Percentiles rank a stretch among this genome's conserved stretches.
phyloP scores from a whole-genome alignment of 2,329 filamentous ascomycete species.

The Claviceps citrina region DNA sequence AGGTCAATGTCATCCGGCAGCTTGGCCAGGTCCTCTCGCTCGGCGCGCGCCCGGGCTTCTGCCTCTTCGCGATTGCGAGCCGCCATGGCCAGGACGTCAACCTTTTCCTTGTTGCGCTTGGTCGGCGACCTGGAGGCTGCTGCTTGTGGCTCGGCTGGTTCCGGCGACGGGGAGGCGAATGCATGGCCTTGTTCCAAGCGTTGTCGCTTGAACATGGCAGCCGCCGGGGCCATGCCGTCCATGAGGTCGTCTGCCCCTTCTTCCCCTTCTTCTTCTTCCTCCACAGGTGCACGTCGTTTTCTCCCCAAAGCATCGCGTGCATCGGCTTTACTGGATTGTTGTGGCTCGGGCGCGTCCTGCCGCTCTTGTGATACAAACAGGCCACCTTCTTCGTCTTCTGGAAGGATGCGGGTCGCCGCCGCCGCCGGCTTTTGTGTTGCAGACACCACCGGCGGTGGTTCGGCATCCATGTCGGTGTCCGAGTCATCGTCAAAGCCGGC shows the following conservation, averaged over 20 bases:
- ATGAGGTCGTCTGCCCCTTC: conserved; percentile 49
- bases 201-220: conserved; percentile 64
- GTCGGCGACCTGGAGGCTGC: conserved; percentile 4
- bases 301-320: conserved; percentile 17
- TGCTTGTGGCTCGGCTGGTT: conserved; percentile 11
- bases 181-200: conserved; percentile 45
- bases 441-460: conserved; percentile 4
- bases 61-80: conserved; percentile 47
- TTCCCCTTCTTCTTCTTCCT: no score
- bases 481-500: conserved; percentile 49
- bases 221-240: conserved; percentile 59
- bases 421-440: conserved; percentile 2
- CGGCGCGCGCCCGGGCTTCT: conserved; percentile 43
- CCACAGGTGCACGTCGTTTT: conserved; percentile 31
- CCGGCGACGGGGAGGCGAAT: conserved; percentile 18
- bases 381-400: conserved; percentile 23
- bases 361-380: conserved; percentile 42
- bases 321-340: conserved; percentile 11
- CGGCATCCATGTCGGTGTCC: conserved; percentile 21
- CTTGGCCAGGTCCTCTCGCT: conserved; percentile 37
- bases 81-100: conserved; percentile 54
- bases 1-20: conserved; percentile 52
- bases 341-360: conserved; percentile 11
- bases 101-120: conserved; percentile 40
- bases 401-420: conserved; percentile 4